A percentile compares a stretch with the other conserved stretches of the same genome.
Conservation (phyloP, 2,329 filamentous ascomycete genomes). For the Monosporascus ibericus region DNA sequence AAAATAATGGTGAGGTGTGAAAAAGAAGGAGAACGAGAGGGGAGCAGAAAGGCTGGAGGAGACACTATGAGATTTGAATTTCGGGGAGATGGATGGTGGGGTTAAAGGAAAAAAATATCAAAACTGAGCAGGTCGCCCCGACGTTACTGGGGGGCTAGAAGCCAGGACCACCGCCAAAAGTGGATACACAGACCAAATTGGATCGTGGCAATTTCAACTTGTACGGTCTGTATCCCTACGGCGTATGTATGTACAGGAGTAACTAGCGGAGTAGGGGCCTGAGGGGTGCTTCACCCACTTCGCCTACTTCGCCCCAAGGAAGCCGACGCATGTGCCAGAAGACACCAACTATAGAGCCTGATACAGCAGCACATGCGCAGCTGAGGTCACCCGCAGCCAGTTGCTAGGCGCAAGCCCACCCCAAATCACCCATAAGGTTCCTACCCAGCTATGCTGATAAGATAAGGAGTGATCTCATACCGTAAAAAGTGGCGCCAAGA, state of each 20-base stretch:
- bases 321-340: not conserved
- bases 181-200: not conserved
- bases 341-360: not conserved
- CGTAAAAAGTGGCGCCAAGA: not conserved
- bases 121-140: not conserved
- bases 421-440: too few species aligned
- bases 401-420: too few species aligned
- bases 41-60: not conserved
- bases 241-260: too few species aligned
- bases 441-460: not conserved
- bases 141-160: not conserved
- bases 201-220: not conserved
- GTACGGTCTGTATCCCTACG: too few species aligned
- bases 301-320: too few species aligned
- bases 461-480: not conserved
- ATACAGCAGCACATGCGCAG: not conserved
- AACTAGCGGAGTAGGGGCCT: too few species aligned
- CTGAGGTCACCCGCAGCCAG: too few species aligned
- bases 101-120: not conserved
- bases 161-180: not conserved
- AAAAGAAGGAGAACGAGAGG: conserved; percentile 6
- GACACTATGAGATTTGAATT: not conserved
- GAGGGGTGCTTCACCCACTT: too few species aligned
- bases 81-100: not conserved
- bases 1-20: conserved; percentile 14